These are phyloP conservation scores for Fusarium ambrosium DNA, from an alignment of 2,329 filamentous ascomycete species.

Conservation along the genomic window DNA sequence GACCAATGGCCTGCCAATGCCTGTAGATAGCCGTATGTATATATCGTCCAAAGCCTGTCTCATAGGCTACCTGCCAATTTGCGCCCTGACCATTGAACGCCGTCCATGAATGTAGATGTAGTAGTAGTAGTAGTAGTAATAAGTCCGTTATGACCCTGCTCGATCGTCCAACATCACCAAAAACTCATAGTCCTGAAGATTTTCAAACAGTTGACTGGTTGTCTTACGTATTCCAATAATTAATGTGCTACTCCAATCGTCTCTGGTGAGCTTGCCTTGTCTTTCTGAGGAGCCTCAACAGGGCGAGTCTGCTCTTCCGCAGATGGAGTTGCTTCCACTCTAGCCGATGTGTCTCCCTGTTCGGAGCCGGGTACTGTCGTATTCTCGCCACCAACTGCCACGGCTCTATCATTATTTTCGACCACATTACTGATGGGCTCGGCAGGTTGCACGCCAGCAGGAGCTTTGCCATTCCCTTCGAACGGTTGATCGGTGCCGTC, in stretches of 20 bases:
- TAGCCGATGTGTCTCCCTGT: not conserved
- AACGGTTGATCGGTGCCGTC: not conserved
- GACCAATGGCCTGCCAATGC: not conserved
- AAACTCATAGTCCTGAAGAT: not conserved
- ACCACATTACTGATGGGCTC: not conserved
- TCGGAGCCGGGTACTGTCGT: not conserved
- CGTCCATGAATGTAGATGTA: slow-evolving; percentile 13
- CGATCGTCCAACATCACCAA: slow-evolving; percentile 3
- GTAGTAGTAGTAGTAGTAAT: not conserved
- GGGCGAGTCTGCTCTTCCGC: not conserved
- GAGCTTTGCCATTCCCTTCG: not conserved
- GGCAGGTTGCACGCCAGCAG: not conserved
- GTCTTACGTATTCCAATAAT: not conserved
- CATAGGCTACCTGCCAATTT: slow-evolving; percentile 20
- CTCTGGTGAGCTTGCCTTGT: not conserved
- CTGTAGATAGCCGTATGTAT: slow-evolving; percentile 3
- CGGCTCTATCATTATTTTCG: not conserved
- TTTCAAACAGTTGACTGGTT: not conserved
- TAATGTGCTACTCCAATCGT: slow-evolving; percentile 21
- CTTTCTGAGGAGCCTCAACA: not conserved
- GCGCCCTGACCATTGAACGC: slow-evolving; percentile 29
- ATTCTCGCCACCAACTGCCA: not conserved
- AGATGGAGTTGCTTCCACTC: not conserved
- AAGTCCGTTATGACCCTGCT: slow-evolving; percentile 4
- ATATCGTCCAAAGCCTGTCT: slow-evolving; percentile 19